Conservation (phyloP, 805 yeast species). For the Hanseniaspora guilliermondii region DNA sequence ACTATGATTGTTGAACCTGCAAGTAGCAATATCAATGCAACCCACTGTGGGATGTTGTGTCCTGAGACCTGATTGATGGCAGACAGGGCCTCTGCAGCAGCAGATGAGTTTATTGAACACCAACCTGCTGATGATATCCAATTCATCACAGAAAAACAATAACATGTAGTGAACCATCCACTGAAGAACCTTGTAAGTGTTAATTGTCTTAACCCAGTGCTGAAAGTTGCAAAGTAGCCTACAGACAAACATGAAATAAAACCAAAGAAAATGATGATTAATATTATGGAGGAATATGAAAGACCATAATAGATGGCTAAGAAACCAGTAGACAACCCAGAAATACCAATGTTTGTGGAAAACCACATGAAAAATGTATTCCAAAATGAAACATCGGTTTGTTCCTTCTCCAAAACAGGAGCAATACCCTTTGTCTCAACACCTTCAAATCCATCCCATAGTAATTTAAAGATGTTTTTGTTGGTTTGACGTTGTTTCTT, state of each 20-base stretch:
- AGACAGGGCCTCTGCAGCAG: conserved; percentile 71
- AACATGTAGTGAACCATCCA: conserved; percentile 61
- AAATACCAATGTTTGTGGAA: conserved; percentile 77
- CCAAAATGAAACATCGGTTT: neutral
- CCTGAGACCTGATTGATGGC: conserved; percentile 45
- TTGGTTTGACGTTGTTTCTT: neutral
- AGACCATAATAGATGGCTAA: conserved; percentile 52
- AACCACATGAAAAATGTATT: conserved; percentile 71
- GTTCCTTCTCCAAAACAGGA: conserved; percentile 59
- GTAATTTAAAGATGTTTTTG: conserved; percentile 47
- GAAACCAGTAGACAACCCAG: conserved; percentile 69
- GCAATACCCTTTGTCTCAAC: conserved; percentile 8
- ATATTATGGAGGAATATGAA: conserved; percentile 59
- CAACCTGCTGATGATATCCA: conserved; percentile 83
- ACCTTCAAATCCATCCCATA: conserved; percentile 63
- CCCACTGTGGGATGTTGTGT: conserved; percentile 68
- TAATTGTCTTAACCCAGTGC: conserved; percentile 86
- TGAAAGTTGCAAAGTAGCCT: conserved; percentile 70
- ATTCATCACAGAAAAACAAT: conserved; percentile 60
- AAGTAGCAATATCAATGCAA: conserved; percentile 66
- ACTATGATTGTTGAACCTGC: conserved; percentile 57
- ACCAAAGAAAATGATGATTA: conserved; percentile 60
- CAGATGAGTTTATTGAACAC: conserved; percentile 87
- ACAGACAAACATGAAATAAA: conserved; percentile 64
- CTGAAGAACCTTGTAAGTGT: conserved; percentile 61